Percentiles rank a stretch among this genome's conserved stretches.
phyloP scores from a whole-genome alignment of 2,329 filamentous ascomycete species.

The Ophiostoma sp. region DNA sequence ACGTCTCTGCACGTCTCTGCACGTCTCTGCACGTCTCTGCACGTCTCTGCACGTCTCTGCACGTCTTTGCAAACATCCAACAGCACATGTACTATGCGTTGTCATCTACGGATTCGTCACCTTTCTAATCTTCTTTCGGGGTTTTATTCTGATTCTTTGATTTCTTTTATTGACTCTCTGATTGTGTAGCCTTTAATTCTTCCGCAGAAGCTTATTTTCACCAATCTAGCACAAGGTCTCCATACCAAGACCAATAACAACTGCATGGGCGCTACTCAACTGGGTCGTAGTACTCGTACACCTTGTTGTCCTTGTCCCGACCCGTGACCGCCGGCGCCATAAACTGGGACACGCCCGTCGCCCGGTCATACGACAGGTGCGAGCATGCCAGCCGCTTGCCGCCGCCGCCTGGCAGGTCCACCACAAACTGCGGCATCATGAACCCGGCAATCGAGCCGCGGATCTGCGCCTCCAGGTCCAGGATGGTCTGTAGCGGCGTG shows the following conservation, averaged over 20 bases:
- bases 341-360: conserved; percentile 50
- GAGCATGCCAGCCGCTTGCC: conserved; percentile 56
- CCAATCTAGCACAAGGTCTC: background rate
- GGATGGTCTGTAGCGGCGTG: conserved; percentile 54
- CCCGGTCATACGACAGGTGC: conserved; percentile 48
- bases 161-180: no score
- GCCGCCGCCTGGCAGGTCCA: conserved; percentile 58
- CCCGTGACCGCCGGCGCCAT: conserved; percentile 49
- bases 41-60: background rate
- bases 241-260: background rate
- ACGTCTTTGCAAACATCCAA: no score
- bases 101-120: no score
- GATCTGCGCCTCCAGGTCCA: conserved; percentile 52
- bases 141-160: no score
- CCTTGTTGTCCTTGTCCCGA: conserved; percentile 39
- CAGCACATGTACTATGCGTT: no score
- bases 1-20: background rate
- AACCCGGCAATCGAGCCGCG: conserved; percentile 58
- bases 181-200: no score
- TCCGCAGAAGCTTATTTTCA: background rate
- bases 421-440: conserved; percentile 56
- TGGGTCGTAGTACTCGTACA: conserved; percentile 56
- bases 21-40: background rate
- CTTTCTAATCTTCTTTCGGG: no score
- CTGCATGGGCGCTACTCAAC: conserved; percentile 23